Conservation (phyloP, 108 stramenopile species). For the Pinguiococcus pyrenoidosus region DNA sequence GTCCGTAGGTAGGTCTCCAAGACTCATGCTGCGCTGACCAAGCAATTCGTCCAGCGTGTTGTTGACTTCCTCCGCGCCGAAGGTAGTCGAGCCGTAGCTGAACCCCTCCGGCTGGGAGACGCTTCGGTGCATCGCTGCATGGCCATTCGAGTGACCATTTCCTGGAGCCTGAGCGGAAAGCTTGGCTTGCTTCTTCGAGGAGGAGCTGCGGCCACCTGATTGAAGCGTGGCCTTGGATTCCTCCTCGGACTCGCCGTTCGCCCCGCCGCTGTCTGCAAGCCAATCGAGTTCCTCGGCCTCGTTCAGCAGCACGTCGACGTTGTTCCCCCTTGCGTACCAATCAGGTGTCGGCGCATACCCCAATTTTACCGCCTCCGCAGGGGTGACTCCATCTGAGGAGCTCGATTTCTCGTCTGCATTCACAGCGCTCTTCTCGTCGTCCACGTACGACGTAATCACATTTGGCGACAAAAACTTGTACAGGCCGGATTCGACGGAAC, state of each 20-base stretch:
- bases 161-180: too few relatives aligned
- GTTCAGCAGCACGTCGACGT: slow-evolving; percentile 14
- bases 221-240: too few relatives aligned
- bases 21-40: too few relatives aligned
- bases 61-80: too few relatives aligned
- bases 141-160: too few relatives aligned
- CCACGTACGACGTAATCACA: neutral
- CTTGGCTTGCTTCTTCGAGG: too few relatives aligned
- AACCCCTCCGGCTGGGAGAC: too few relatives aligned
- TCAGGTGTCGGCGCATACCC: slow-evolving; percentile 1
- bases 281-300: slow-evolving; percentile 29
- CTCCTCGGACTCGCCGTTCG: neutral
- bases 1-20: too few relatives aligned
- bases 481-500: slow-evolving; percentile 18
- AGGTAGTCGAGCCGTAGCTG: too few relatives aligned
- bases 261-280: slow-evolving; percentile 19
- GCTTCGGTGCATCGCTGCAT: too few relatives aligned
- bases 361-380: neutral
- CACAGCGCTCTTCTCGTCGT: neutral
- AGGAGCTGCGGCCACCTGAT: too few relatives aligned
- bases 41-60: too few relatives aligned
- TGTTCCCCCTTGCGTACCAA: slow-evolving; percentile 18
- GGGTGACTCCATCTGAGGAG: neutral
- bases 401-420: neutral
- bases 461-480: slow-evolving; percentile 20